Conservation (phyloP, 495 filamentous ascomycete species). For the Hypomontagnella submonticulosa region DNA sequence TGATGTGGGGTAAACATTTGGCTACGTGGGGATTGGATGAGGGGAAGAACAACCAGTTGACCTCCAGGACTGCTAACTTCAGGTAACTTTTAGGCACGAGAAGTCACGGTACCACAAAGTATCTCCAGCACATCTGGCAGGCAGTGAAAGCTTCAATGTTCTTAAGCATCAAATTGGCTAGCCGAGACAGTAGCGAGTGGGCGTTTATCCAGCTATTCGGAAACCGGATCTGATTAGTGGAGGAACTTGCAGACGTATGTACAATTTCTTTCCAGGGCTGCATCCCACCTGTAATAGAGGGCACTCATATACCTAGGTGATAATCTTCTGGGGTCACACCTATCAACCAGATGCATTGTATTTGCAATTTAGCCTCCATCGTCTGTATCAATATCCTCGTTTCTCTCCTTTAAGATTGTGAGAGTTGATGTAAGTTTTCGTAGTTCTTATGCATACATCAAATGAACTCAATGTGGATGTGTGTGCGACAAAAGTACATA, state of each 20-base stretch:
- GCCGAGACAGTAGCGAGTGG: background rate
- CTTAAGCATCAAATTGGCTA: background rate
- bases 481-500: no score
- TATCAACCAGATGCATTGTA: slow-evolving; percentile 5
- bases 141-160: no score
- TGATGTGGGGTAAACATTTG: slow-evolving; percentile 34
- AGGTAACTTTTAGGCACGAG: no score
- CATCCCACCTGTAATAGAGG: slow-evolving; percentile 30
- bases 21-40: slow-evolving; percentile 2
- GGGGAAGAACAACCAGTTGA: no score
- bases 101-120: no score
- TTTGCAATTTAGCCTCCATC: no score
- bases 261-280: slow-evolving; percentile 19
- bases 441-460: no score
- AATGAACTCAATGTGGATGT: no score
- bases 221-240: slow-evolving; percentile 10
- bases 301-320: slow-evolving; percentile 33
- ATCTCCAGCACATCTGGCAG: no score
- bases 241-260: slow-evolving; percentile 13
- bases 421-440: background rate
- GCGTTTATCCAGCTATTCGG: slow-evolving; percentile 11
- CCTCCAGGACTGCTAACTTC: no score
- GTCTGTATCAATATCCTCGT: no score
- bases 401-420: background rate
- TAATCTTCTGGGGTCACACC: slow-evolving; percentile 11